A percentile compares a stretch with the other conserved stretches of the same genome.
Evolutionary conservation across 352 stramenopile genomes (phyloP).

Genomic region (Pythium apleroticum): DNA sequence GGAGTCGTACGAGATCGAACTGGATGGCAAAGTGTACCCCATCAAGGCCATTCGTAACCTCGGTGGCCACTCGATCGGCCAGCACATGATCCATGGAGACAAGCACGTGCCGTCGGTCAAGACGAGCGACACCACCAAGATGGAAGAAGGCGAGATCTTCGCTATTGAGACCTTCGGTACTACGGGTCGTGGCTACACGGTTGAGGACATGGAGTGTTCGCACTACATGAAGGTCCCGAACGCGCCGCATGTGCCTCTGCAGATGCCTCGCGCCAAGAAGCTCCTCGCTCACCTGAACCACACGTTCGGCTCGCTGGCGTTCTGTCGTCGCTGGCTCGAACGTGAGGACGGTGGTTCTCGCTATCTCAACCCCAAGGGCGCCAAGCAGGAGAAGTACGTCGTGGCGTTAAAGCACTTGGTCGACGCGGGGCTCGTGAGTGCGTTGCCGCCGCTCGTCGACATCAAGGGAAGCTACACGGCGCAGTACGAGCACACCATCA

Average conservation of each 20-base stretch:
- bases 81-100: slow-evolving; percentile 95
- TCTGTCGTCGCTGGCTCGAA: slow-evolving; percentile 97
- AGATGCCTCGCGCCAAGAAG: slow-evolving; percentile 91
- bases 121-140: slow-evolving; percentile 91
- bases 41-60: slow-evolving; percentile 97
- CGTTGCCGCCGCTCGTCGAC: slow-evolving; percentile 97
- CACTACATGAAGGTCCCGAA: slow-evolving; percentile 99
- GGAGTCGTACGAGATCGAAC: slow-evolving; percentile 97
- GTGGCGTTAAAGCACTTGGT: slow-evolving; percentile 97
- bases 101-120: slow-evolving; percentile 98
- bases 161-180: slow-evolving; percentile 97
- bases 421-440: slow-evolving; percentile 94
- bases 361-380: slow-evolving; percentile 90
- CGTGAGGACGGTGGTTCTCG: slow-evolving; percentile 95
- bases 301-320: slow-evolving; percentile 98
- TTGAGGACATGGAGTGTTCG: slow-evolving; percentile 95
- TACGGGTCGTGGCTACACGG: slow-evolving; percentile 82
- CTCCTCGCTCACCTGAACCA: slow-evolving; percentile 97
- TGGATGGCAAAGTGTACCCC: slow-evolving; percentile 95
- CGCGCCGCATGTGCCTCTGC: slow-evolving; percentile 93
- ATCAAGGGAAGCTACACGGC: slow-evolving; percentile 96
- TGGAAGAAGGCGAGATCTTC: slow-evolving; percentile 98
- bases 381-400: slow-evolving; percentile 98
- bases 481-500: slow-evolving; percentile 99
- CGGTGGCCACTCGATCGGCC: slow-evolving; percentile 97